Base-by-base conservation (phyloP, 148 eudicot species). In the Spergularia marina region DNA sequence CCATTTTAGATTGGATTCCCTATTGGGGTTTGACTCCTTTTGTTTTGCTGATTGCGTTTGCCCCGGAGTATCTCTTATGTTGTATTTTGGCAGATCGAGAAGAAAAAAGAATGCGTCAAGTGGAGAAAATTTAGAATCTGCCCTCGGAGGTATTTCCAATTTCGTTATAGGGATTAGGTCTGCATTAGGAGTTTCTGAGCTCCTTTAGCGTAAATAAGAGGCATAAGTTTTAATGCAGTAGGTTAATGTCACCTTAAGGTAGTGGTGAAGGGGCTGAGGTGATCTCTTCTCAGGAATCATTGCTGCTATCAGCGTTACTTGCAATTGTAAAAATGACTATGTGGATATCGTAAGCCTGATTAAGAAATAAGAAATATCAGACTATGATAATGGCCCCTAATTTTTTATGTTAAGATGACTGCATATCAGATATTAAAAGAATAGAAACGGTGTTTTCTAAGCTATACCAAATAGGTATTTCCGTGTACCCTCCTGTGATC, bases 91-190 rank as follows among this genome's bases (percentile, higher is more conserved):
- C 81, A 85, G 88, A 71, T 85, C 88, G 75, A 85, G 88, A 75
- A 81, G 88, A 41, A 85, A 83, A 53, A 85, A 85, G 81, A 85
- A 76, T 60, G 80, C 82, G 60, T 81, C 84, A 61, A 78, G 49
- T 85, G 88, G 88, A 70, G 88, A 80, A 69, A 83, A 72, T 68
- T 72, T 85, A 56, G 88, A 85, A 76, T 78, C 86, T 68, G 75
- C 77, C 11, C 76, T 74, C 5, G 84, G 83, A 78, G 84, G 88
- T 85, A 83, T 16, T 23, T 64, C 57, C 68, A 57, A 55, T 39
- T 54, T 17, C 39, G 61, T 58, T 25, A 34, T 6, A 39, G 25
- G 47, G 74, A 52, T 56, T 49, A 49, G 36, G 36, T 41, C 39
- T 51, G 23, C 13, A 21, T 12, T 17, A 58, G 54, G 44, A 20